Evolutionary conservation across 148 eudicot genomes (phyloP), one percentile per base, ranked within the genome.

Genomic region (Rhododendron williamsianum): DNA sequence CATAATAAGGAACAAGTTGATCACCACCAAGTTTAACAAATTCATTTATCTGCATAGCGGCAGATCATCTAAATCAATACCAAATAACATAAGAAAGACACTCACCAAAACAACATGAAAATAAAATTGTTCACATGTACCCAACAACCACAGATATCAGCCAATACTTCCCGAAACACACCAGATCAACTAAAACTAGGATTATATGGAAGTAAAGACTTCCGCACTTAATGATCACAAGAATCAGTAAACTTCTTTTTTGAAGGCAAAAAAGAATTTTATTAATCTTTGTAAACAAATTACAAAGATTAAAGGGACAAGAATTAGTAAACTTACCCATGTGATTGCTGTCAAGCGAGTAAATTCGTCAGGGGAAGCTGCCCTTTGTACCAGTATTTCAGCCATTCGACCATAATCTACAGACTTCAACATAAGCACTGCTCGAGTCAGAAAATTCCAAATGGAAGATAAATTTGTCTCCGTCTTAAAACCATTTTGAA

Each of bases 401-500:
- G 98, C 98, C 98, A 97, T 95, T 90, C 99, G 98, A 88, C 99
- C 99, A 91, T 95, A 97, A 90, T 97, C 99, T 93, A 97, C 99
- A 90, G 98, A 97, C 99, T 97, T 92, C 87, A 87, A 91, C 69
- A 90, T 88, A 83, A 86, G 79, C 76, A 90, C 84, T 69, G 81
- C 81, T 87, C 60, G 58, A 85, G 88, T 89, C 89, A 91, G 87
- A 90, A 73, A 87, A n/a, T 72, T 51, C 60, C 13, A 86, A 83
- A 81, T 71, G 81, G 48, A 85, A 60, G 48, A 51, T 23, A 87
- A 54, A 71, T 25, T 82, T 83, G 35, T 52, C 27, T 83, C 27
- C 41, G 30, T 56, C 35, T 58, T 67, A 69, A 69, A 12, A 87
- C 12, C 25, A 18, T 11, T 65, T 7, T 43, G 25, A 52, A 48